Evolutionary conservation across 768 basidiomycete genomes (phyloP).

Genomic region (Mycena vulgaris): DNA sequence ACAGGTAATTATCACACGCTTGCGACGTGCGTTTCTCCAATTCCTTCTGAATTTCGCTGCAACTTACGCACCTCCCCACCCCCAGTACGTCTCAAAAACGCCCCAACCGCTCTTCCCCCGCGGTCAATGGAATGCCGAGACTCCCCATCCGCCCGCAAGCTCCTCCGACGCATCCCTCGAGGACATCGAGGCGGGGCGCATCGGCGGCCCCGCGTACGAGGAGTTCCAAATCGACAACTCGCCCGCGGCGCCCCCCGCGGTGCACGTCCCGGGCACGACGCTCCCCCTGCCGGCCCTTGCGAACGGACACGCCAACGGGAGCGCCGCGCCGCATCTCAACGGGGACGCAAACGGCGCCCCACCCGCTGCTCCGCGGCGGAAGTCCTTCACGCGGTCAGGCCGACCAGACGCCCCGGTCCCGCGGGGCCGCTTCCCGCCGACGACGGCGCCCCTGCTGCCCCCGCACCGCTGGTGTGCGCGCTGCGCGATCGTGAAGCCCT

Average conservation of each 20-base stretch:
- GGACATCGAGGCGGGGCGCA: constrained; percentile 43
- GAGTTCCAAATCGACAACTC: constrained; percentile 29
- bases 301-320: no score
- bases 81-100: constrained; percentile 47
- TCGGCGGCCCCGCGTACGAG: constrained; percentile 62
- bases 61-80: constrained; percentile 19
- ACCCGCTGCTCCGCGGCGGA: neutral
- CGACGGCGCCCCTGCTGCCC: constrained; percentile 60
- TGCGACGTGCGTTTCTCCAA: constrained; percentile 3
- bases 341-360: neutral
- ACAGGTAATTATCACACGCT: neutral
- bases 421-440: constrained; percentile 25
- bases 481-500: constrained; percentile 81
- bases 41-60: neutral
- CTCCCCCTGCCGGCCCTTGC: neutral
- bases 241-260: neutral
- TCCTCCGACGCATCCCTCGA: constrained; percentile 19
- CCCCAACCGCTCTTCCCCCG: constrained; percentile 46
- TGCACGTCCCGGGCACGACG: neutral
- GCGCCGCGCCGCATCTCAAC: no score
- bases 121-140: constrained; percentile 12
- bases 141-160: neutral
- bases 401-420: neutral
- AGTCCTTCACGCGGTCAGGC: neutral
- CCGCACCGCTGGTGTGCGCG: constrained; percentile 76